A percentile compares a stretch with the other conserved stretches of the same genome.
These are phyloP conservation scores for Paraconiothyrium sp. DNA, from an alignment of 2,329 filamentous ascomycete species.

Conservation along the genomic window DNA sequence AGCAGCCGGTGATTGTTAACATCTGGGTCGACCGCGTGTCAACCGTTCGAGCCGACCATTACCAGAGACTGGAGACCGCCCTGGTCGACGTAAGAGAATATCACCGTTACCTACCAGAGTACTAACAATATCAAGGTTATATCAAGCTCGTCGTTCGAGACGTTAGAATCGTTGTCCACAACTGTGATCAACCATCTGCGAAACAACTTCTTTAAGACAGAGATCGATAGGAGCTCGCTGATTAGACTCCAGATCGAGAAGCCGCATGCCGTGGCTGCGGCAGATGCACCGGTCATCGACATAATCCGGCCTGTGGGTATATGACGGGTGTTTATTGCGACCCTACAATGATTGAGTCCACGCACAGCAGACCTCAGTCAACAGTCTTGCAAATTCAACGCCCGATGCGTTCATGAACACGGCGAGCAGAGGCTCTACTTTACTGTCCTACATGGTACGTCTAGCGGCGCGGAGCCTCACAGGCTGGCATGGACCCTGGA, in stretches of 20 bases:
- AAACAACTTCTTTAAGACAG: slow-evolving; percentile 47
- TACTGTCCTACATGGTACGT: background rate
- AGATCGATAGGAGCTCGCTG: slow-evolving; percentile 54
- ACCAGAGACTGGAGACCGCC: slow-evolving; percentile 65
- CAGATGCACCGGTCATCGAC: slow-evolving; percentile 76
- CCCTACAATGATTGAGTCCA: background rate
- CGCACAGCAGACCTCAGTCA: background rate
- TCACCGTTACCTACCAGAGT: background rate
- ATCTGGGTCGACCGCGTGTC: slow-evolving; percentile 67
- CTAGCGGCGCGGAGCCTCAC: background rate
- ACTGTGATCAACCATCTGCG: slow-evolving; percentile 53
- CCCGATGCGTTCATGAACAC: background rate
- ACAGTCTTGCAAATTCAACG: background rate
- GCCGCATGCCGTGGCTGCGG: slow-evolving; percentile 76
- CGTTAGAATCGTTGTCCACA: slow-evolving; percentile 56
- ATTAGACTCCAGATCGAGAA: slow-evolving; percentile 74
- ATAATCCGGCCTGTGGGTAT: slow-evolving; percentile 49
- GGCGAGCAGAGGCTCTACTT: background rate
- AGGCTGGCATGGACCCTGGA: slow-evolving; percentile 7
- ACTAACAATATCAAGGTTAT: slow-evolving; percentile 49
- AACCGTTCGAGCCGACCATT: slow-evolving; percentile 58
- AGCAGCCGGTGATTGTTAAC: slow-evolving; percentile 72
- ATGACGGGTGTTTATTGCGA: slow-evolving; percentile 2
- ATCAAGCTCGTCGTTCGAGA: slow-evolving; percentile 56
- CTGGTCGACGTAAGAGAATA: slow-evolving; percentile 66